Evolutionary conservation across 345 rosid genomes (phyloP).

Genomic region (Corchorus capsularis): DNA sequence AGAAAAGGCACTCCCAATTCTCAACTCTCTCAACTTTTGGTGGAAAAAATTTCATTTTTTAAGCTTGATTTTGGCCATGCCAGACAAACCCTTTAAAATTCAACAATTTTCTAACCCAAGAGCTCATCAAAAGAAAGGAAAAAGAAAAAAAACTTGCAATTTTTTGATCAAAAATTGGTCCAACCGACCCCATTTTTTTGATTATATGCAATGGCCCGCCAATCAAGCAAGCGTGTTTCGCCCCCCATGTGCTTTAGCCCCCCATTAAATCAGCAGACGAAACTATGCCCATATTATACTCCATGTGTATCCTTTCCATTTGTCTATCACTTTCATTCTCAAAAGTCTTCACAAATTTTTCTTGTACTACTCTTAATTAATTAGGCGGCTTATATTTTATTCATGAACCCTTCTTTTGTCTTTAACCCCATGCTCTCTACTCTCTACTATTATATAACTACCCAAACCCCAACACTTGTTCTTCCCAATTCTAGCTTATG

Average conservation of each 20-base stretch:
- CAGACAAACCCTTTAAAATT: background rate
- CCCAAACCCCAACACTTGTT: constrained; percentile 1
- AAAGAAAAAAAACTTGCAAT: background rate
- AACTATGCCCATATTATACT: constrained; percentile 23
- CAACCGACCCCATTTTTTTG: background rate
- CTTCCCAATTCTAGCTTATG: background rate
- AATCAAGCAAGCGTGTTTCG: constrained; percentile 59
- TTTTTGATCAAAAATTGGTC: background rate
- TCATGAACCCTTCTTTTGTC: background rate
- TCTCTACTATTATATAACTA: constrained; percentile 9
- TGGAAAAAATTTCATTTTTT: no score
- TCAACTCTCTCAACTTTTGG: no score
- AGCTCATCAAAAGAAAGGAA: background rate
- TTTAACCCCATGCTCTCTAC: background rate
- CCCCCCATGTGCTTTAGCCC: constrained; percentile 47
- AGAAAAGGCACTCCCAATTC: background rate
- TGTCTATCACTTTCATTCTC: background rate
- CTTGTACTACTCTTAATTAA: background rate
- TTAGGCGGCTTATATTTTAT: background rate
- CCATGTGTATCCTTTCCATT: constrained; percentile 28
- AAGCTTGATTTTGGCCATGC: background rate
- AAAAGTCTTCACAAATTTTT: background rate
- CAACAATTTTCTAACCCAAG: background rate
- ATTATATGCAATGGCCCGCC: constrained; percentile 17
- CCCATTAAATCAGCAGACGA: constrained; percentile 28